Evolutionary conservation across 1,284 basidiomycete genomes (phyloP), one percentile per base, ranked within the genome.

Genomic region (Ustilago bromivora): DNA sequence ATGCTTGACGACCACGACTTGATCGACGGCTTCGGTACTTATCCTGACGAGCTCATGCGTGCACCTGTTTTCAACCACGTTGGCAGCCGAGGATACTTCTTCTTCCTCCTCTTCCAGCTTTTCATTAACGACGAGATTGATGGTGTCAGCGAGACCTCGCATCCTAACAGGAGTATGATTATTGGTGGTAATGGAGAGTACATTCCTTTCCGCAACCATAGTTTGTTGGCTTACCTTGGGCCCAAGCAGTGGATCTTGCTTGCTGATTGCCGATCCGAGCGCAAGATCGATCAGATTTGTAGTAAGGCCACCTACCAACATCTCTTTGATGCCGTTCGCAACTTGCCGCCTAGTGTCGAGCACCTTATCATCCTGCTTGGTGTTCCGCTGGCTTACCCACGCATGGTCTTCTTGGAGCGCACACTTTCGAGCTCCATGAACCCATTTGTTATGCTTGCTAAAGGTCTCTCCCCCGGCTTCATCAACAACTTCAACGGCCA

Each of bases 1-100:
- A 90, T 90, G 89, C 87, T 90, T 43, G 90, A 91, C 79, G 90
- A 91, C 75, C 90, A 91, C 82, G 90, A 86, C 65, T 80, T 90
- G 89, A 97, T 97, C 78, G 95, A 98, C 82, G 96, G 95, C 7
- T 98, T 95, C 84, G 94, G 94, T 76, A 94, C 93, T 80, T 94
- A 86, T 47, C 69, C 82, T 0, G 83, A 85, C 60, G 74, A 82
- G 7, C 69, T 84, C 32, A 84, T 84, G 83, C 52, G 57, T 17
- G 72, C 83, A 1, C 71, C 77, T 32, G 74, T 85, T 36, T 85
- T 85, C 75, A 84, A 83, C 66, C 56, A 63, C 19, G 75, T 84
- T 35, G 84, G 83, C 13, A 47, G 55, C 8, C 72, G 75, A 11
- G 84, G 83, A 40, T 84, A 81, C 76, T 84, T 82, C 49, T 85